Evolutionary conservation across 2,329 filamentous ascomycete genomes (phyloP).

Genomic region (Colletotrichum siamense): DNA sequence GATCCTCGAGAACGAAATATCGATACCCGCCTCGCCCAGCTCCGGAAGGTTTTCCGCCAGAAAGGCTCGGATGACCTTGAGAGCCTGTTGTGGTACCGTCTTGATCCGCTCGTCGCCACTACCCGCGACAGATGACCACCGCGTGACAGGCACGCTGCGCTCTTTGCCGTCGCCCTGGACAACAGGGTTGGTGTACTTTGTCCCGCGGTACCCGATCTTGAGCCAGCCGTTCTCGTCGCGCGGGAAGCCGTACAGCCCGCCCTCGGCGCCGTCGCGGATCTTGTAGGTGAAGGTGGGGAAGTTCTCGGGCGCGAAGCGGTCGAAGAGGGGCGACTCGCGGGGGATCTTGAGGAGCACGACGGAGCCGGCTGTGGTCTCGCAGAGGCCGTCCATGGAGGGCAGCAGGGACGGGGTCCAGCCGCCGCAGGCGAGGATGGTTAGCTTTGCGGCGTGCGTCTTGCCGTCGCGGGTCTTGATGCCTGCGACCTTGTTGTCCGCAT

Average conservation of each 20-base stretch:
- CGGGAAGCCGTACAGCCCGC: slow-evolving; percentile 32
- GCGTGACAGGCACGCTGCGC: slow-evolving; percentile 44
- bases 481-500: slow-evolving; percentile 28
- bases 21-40: slow-evolving; percentile 34
- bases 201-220: slow-evolving; percentile 34
- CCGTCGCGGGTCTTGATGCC: slow-evolving; percentile 46
- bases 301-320: slow-evolving; percentile 18
- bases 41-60: slow-evolving; percentile 48
- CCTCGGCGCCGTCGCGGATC: slow-evolving; percentile 25
- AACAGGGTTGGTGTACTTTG: slow-evolving; percentile 43
- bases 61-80: slow-evolving; percentile 33
- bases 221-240: slow-evolving; percentile 27
- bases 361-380: slow-evolving; percentile 24
- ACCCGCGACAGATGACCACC: slow-evolving; percentile 30
- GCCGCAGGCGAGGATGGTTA: slow-evolving; percentile 47
- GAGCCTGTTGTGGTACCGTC: slow-evolving; percentile 26
- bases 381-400: slow-evolving; percentile 23
- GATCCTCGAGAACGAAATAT: slow-evolving; percentile 46
- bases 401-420: slow-evolving; percentile 26
- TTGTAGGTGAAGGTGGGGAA: slow-evolving; percentile 25
- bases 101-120: slow-evolving; percentile 19
- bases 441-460: slow-evolving; percentile 31
- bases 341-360: slow-evolving; percentile 23
- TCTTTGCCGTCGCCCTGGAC: slow-evolving; percentile 35
- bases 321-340: slow-evolving; percentile 3